These are phyloP conservation scores for Panicum virgatum DNA, from an alignment of 202 grass and related monocot genomes.

Conservation along the genomic window DNA sequence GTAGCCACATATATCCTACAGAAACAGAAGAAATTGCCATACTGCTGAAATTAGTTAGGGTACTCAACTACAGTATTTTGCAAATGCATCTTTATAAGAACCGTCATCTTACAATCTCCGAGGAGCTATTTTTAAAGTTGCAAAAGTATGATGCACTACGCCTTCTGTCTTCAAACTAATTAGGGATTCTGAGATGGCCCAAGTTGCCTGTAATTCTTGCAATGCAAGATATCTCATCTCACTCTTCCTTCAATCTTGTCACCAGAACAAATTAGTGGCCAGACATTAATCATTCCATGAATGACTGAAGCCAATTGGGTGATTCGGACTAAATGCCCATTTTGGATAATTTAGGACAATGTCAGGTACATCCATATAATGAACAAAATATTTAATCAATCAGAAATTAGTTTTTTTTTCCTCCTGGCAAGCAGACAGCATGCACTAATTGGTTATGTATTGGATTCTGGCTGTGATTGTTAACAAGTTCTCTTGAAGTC, in stretches of 20 bases:
- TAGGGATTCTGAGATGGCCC: slow-evolving; percentile 2
- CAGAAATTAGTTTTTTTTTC: background rate
- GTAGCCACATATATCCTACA: background rate
- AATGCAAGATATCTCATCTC: background rate
- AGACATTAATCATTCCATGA: background rate
- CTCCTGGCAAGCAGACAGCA: background rate
- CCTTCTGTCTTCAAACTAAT: slow-evolving; percentile 9
- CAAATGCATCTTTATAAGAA: background rate
- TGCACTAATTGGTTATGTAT: background rate
- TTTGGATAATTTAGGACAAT: background rate
- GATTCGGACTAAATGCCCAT: background rate
- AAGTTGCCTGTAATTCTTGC: background rate
- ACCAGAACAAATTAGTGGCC: background rate
- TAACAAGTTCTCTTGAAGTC: background rate
- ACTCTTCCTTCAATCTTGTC: background rate
- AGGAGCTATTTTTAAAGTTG: background rate
- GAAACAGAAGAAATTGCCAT: background rate
- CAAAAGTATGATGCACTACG: background rate
- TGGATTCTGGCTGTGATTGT: background rate
- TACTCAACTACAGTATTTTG: background rate
- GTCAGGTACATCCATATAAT: background rate
- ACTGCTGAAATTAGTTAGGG: background rate
- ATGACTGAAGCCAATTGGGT: background rate
- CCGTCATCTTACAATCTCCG: background rate
- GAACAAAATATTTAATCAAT: background rate